A percentile compares a stretch with the other conserved stretches of the same genome.
Evolutionary conservation across 345 rosid species (phyloP).

Genomic region (Conringia planisiliqua): DNA sequence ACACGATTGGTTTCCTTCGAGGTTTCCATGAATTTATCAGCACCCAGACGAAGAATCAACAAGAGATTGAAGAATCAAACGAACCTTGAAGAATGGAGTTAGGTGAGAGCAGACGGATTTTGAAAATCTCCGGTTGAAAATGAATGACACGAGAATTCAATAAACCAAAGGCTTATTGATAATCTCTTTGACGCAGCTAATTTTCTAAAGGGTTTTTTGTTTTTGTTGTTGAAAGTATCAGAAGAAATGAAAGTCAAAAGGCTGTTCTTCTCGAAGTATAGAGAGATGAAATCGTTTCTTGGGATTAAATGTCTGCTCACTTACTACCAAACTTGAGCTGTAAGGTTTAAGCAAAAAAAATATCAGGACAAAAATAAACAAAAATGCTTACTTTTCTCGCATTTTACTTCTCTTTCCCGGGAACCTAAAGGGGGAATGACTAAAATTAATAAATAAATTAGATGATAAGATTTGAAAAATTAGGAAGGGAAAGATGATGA

Average conservation of each 20-base stretch:
- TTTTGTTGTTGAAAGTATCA: background rate
- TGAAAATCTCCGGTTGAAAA: background rate
- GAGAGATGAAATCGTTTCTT: background rate
- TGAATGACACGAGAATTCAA: background rate
- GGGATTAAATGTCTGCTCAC: conserved; percentile 8
- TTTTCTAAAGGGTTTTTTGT: background rate
- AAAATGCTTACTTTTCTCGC: conserved; percentile 9
- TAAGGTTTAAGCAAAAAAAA: background rate
- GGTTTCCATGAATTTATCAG: background rate
- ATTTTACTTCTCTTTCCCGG: conserved; percentile 20
- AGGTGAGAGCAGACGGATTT: conserved; percentile 18
- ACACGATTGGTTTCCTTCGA: background rate
- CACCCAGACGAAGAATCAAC: background rate
- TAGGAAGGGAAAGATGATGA: background rate
- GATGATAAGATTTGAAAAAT: background rate
- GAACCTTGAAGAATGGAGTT: conserved; percentile 20
- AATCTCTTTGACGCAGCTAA: background rate
- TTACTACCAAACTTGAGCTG: conserved; percentile 28
- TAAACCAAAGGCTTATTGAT: background rate
- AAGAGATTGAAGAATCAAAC: background rate
- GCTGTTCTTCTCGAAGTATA: background rate
- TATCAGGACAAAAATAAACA: background rate
- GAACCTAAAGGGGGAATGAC: background rate
- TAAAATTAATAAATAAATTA: background rate
- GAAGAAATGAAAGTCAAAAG: background rate